phyloP scores from a whole-genome alignment of 768 basidiomycete genomes.

The Phlebiopsis flavidoalba region DNA sequence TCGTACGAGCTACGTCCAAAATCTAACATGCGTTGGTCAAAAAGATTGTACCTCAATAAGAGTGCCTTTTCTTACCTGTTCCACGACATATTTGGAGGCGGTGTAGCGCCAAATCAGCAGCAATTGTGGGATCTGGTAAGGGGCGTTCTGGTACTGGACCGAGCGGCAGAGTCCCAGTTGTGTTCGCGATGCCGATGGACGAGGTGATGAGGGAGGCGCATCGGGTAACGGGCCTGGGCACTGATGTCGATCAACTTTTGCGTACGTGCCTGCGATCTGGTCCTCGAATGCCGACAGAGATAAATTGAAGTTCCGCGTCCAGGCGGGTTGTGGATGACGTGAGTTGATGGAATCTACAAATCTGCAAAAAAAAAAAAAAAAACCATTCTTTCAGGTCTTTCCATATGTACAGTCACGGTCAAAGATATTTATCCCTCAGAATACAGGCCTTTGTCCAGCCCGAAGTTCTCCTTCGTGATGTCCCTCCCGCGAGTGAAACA shows the following conservation, averaged over 20 bases:
- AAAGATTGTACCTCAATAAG: not conserved
- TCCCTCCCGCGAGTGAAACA: constrained; percentile 5
- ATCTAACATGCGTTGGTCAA: constrained; percentile 1
- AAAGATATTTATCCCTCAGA: not conserved
- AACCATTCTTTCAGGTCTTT: not conserved
- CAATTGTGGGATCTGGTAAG: constrained; percentile 20
- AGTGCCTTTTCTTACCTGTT: constrained; percentile 21
- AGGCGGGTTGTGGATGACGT: constrained; percentile 17
- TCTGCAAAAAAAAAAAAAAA: not conserved
- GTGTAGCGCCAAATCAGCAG: constrained; percentile 33
- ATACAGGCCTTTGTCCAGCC: not conserved
- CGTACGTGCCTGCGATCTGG: constrained; percentile 24
- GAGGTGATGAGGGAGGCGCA: constrained; percentile 29
- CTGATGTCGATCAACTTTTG: constrained; percentile 31
- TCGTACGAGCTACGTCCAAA: not conserved
- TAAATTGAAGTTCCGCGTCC: constrained; percentile 32
- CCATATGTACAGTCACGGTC: not conserved
- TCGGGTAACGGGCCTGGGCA: constrained; percentile 17
- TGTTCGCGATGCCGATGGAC: constrained; percentile 25
- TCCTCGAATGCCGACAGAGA: constrained; percentile 26
- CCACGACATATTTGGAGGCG: constrained; percentile 39
- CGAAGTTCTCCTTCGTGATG: constrained; percentile 3
- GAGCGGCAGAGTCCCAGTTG: constrained; percentile 4
- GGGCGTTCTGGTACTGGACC: constrained; percentile 21
- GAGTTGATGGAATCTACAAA: constrained; percentile 1